Conservation (phyloP, 257 asterid species). For the Nicotiana obtusifolia region DNA sequence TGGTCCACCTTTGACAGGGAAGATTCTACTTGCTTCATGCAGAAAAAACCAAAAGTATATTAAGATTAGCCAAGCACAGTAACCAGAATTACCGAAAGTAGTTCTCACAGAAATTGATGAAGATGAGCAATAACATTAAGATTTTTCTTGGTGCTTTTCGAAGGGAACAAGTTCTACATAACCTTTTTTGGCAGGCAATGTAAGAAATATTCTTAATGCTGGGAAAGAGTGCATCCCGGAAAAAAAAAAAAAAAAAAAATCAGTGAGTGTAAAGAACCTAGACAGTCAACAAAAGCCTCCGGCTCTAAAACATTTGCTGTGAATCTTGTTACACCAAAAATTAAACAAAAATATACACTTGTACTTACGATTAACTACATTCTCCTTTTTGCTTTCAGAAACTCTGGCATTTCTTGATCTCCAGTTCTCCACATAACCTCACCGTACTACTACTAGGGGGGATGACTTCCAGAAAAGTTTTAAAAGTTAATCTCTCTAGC, state of each 20-base stretch:
- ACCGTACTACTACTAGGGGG: not conserved
- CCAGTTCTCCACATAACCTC: not conserved
- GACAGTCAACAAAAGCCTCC: not conserved
- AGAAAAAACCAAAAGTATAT: slow-evolving; percentile 1
- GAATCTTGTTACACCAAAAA: not conserved
- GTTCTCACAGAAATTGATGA: not conserved
- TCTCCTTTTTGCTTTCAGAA: not conserved
- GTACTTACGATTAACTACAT: not conserved
- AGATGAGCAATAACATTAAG: not conserved
- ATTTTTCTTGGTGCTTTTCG: not conserved
- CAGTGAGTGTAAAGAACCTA: not conserved
- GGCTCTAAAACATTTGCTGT: not conserved
- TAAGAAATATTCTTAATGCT: not conserved
- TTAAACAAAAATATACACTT: not conserved
- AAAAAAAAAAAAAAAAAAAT: not conserved
- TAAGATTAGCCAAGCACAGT: not conserved
- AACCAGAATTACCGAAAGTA: too few species aligned
- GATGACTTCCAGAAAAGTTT: not conserved
- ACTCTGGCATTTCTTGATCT: not conserved
- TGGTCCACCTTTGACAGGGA: slow-evolving; percentile 85
- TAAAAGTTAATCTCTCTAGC: not conserved
- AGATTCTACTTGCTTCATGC: slow-evolving; percentile 49
- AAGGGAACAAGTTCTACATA: not conserved
- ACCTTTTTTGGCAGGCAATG: not conserved
- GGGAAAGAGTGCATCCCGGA: not conserved